These are phyloP conservation scores for Suillus subalutaceus DNA, from an alignment of 768 basidiomycete genomes.

Conservation along the genomic window DNA sequence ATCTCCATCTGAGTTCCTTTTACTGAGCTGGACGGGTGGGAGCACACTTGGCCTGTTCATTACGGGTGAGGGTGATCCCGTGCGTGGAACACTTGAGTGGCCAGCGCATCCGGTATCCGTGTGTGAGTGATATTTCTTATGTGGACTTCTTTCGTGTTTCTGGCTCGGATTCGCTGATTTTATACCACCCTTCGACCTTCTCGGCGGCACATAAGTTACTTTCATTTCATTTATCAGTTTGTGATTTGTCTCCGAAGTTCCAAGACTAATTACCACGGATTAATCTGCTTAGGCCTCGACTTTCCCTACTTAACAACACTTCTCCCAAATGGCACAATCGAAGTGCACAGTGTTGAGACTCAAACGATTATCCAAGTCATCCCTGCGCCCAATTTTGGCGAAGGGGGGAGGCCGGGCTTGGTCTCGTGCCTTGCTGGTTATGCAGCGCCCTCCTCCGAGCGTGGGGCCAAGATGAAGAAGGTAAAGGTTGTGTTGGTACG, in stretches of 20 bases:
- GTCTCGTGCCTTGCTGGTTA: slow-evolving; percentile 39
- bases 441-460: slow-evolving; percentile 44
- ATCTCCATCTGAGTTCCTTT: slow-evolving; percentile 77
- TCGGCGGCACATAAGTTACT: not conserved
- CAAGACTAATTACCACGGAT: not conserved
- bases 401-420: slow-evolving; percentile 32
- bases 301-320: slow-evolving; percentile 81
- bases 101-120: slow-evolving; percentile 73
- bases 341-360: slow-evolving; percentile 80
- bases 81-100: slow-evolving; percentile 90
- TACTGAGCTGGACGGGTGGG: slow-evolving; percentile 82
- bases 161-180: not conserved
- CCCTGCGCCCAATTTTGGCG: slow-evolving; percentile 40
- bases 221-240: not conserved
- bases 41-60: slow-evolving; percentile 87
- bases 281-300: slow-evolving; percentile 61
- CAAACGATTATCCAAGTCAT: slow-evolving; percentile 75
- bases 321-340: slow-evolving; percentile 75
- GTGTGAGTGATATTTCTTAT: slow-evolving; percentile 50
- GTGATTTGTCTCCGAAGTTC: not conserved
- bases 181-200: not conserved
- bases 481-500: slow-evolving; percentile 34
- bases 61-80: slow-evolving; percentile 82
- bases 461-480: slow-evolving; percentile 42
- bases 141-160: slow-evolving; percentile 4